These are phyloP conservation scores for Pisolithus albus DNA, from an alignment of 768 basidiomycete species.

Conservation along the genomic window DNA sequence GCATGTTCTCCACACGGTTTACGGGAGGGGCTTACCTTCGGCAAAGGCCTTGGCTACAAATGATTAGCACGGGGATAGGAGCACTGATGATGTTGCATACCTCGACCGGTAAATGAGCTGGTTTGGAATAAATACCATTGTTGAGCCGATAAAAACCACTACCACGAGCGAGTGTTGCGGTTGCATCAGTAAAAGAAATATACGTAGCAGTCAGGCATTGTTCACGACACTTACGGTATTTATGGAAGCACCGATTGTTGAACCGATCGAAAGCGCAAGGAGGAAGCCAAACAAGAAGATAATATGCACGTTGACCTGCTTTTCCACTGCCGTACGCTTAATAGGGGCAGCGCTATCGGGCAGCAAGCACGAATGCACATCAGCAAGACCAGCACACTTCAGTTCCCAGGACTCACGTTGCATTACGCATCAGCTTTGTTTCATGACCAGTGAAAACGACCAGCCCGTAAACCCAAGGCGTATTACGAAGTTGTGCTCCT, in stretches of 20 bases:
- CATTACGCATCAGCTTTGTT: constrained; percentile 97
- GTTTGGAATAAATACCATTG: constrained; percentile 88
- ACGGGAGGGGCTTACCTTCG: constrained; percentile 50
- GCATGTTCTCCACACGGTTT: background rate
- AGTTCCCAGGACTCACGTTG: constrained; percentile 59
- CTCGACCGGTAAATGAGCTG: constrained; percentile 53
- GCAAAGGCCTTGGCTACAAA: constrained; percentile 65
- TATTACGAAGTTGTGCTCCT: constrained; percentile 94
- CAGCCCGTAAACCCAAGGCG: constrained; percentile 92
- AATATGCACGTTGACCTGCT: constrained; percentile 94
- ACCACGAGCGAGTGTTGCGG: background rate
- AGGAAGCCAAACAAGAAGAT: constrained; percentile 89
- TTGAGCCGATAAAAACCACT: constrained; percentile 81
- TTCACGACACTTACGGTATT: constrained; percentile 47
- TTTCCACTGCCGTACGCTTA: constrained; percentile 93
- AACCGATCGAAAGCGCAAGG: constrained; percentile 81
- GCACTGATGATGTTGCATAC: constrained; percentile 31
- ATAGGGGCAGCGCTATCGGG: constrained; percentile 85
- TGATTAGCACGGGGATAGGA: constrained; percentile 3
- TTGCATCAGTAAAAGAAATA: too few species aligned
- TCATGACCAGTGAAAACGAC: constrained; percentile 96
- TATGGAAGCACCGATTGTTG: constrained; percentile 88
- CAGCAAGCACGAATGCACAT: background rate
- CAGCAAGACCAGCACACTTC: background rate
- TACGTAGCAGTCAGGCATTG: too few species aligned